Conservation (phyloP, 2,329 filamentous ascomycete genomes). For the Xylariaceae sp. region DNA sequence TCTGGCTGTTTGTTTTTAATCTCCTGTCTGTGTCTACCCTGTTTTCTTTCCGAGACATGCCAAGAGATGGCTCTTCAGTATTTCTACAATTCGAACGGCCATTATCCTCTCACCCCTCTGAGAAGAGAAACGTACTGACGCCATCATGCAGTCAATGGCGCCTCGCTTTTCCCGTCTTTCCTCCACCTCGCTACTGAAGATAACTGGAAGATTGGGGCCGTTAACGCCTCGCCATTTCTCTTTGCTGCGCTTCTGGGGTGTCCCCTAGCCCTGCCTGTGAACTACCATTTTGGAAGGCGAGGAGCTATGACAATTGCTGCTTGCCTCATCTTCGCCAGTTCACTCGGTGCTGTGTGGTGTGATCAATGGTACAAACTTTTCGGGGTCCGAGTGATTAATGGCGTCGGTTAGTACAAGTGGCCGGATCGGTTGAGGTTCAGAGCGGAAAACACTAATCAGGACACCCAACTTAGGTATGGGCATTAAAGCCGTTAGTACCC, state of each 20-base stretch:
- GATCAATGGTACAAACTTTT: slow-evolving; percentile 34
- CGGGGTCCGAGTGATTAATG: slow-evolving; percentile 37
- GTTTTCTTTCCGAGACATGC: too few relatives aligned
- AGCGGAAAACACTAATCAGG: not conserved
- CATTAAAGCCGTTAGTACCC: slow-evolving; percentile 47
- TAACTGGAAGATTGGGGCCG: slow-evolving; percentile 39
- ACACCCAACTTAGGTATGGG: slow-evolving; percentile 40
- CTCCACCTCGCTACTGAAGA: slow-evolving; percentile 9
- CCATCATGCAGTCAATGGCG: slow-evolving; percentile 36
- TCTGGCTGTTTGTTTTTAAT: too few relatives aligned
- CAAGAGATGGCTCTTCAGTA: too few relatives aligned
- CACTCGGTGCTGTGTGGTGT: slow-evolving; percentile 36
- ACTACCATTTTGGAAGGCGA: slow-evolving; percentile 39
- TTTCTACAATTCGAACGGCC: too few relatives aligned
- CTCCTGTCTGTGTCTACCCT: too few relatives aligned
- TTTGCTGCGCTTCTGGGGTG: slow-evolving; percentile 39
- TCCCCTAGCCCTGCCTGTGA: slow-evolving; percentile 40
- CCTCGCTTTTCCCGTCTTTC: slow-evolving; percentile 30
- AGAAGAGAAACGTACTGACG: too few relatives aligned
- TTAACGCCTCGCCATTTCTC: slow-evolving; percentile 41
- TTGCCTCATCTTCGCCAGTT: slow-evolving; percentile 39
- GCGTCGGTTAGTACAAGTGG: slow-evolving; percentile 33
- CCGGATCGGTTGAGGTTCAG: too few relatives aligned
- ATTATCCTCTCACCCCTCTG: too few relatives aligned
- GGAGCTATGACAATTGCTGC: slow-evolving; percentile 41